Conservation (phyloP, 2,329 filamentous ascomycete species). For the Monosporascus ibericus region DNA sequence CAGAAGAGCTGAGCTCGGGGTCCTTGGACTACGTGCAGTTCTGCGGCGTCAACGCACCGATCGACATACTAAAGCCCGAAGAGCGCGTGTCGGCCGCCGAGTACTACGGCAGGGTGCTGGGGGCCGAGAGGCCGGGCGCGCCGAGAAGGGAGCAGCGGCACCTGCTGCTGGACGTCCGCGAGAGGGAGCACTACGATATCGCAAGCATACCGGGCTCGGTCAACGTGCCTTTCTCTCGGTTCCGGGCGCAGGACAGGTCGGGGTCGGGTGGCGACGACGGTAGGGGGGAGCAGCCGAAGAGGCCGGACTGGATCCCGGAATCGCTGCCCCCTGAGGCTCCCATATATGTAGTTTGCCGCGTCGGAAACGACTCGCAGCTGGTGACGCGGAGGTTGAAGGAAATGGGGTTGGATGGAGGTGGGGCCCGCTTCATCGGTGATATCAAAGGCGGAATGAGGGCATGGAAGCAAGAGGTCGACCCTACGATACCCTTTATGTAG, state of each 20-base stretch:
- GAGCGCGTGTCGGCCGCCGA: constrained; percentile 63
- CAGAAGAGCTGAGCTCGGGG: constrained; percentile 55
- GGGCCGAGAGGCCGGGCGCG: background rate
- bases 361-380: constrained; percentile 75
- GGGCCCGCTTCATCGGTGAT: constrained; percentile 59
- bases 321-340: constrained; percentile 38
- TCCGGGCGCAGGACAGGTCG: constrained; percentile 25
- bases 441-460: constrained; percentile 65
- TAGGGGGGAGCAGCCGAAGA: constrained; percentile 9
- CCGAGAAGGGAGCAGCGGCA: constrained; percentile 27
- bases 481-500: constrained; percentile 46
- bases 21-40: constrained; percentile 81
- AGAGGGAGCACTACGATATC: constrained; percentile 78
- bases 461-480: constrained; percentile 66
- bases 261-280: constrained; percentile 8
- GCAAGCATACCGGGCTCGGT: constrained; percentile 69
- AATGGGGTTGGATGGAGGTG: constrained; percentile 44
- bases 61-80: constrained; percentile 50
- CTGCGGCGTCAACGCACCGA: constrained; percentile 59
- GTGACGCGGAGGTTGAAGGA: constrained; percentile 61
- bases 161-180: constrained; percentile 74
- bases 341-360: constrained; percentile 66
- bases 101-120: constrained; percentile 37
- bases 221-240: constrained; percentile 63
- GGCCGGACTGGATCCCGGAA: constrained; percentile 32